Evolutionary conservation across 1,139 yeast genomes (phyloP).

Genomic region (Kodamaea ohmeri): DNA sequence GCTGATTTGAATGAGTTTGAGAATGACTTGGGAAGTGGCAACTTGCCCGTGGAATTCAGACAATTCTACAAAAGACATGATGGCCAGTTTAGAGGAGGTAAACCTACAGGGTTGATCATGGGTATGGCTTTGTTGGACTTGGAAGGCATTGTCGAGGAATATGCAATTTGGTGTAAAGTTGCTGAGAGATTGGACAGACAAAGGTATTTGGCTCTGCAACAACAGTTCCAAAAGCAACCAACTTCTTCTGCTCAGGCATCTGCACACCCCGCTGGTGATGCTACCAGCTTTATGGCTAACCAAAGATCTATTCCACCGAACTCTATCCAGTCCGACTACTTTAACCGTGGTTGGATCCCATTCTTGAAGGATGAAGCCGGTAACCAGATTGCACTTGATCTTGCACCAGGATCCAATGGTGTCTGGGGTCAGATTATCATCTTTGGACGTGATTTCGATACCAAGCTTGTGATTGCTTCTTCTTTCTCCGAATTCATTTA

Average conservation of each 20-base stretch:
- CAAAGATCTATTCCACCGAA: constrained; percentile 60
- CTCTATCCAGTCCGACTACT: constrained; percentile 52
- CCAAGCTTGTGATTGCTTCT: constrained; percentile 57
- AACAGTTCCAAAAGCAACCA: constrained; percentile 22
- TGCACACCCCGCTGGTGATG: constrained; percentile 14
- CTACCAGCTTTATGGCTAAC: constrained; percentile 39
- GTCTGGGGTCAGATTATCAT: constrained; percentile 60
- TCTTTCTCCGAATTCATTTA: constrained; percentile 55
- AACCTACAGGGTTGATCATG: constrained; percentile 71
- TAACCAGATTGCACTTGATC: constrained; percentile 60
- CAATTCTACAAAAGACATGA: constrained; percentile 75
- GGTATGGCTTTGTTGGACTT: constrained; percentile 70
- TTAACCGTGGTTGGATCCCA: constrained; percentile 62
- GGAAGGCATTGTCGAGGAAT: constrained; percentile 69
- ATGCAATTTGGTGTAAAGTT: constrained; percentile 70
- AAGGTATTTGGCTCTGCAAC: constrained; percentile 33
- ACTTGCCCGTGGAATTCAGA: constrained; percentile 71
- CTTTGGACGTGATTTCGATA: constrained; percentile 64
- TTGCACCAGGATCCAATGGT: constrained; percentile 62
- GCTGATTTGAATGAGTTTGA: constrained; percentile 79
- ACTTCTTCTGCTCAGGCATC: constrained; percentile 11
- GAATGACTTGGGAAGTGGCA: constrained; percentile 60
- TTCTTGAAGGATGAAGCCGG: constrained; percentile 57
- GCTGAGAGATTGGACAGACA: constrained; percentile 51
- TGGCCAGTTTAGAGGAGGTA: constrained; percentile 77